Base-by-base conservation (phyloP, 2,329 filamentous ascomycete species). In the Aspergillus sp. region DNA sequence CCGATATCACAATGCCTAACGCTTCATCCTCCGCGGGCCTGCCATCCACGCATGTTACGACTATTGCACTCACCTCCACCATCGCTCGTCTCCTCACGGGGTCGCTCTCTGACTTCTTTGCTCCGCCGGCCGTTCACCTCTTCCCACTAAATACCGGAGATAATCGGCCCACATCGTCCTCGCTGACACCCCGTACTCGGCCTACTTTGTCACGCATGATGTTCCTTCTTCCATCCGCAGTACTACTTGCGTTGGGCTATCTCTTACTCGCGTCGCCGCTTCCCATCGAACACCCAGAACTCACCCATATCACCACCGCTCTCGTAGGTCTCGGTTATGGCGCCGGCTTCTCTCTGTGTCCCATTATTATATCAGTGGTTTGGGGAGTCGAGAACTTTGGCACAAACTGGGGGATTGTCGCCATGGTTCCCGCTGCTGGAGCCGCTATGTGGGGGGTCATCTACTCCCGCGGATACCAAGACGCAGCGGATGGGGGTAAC, bases 321-420 rank as follows among this genome's bases (percentile, higher is more conserved):
- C 80, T 92, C 1, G 85, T 99, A 5, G 94, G 94, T 5, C 87
- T 91, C 1, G 94, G 94, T 42, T 97, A 99, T 67, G 94, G 94
- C 42, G 92, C 92, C 29, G 84, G 92, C 19, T 99, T 97, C 76
- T 88, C 85, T 45, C 81, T 97, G 5, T 88, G 89, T 0, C 94
- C 94, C 2, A 92, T 97, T 59, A 89, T 97, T 52, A 88, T 97
- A 61, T 91, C 87, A n/a, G 91, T 97, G 9, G 93, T 99, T 43
- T 99, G 94, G 94, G 94, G 94, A 21, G 91, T 96, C 0, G 92
- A 97, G 76, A 99, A 97, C 70, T 97, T 99, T 68, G 94, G 91
- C 53, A 99, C 94, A 0, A 97, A 99, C 64, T 99, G 93, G 86
- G 94, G 94, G 9, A 92, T 97, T 56, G 86, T 97, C 6, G 91